Percentiles rank a stretch among this genome's conserved stretches.
Conservation (phyloP, 2,329 filamentous ascomycete genomes). For the Talaromyces sp. region DNA sequence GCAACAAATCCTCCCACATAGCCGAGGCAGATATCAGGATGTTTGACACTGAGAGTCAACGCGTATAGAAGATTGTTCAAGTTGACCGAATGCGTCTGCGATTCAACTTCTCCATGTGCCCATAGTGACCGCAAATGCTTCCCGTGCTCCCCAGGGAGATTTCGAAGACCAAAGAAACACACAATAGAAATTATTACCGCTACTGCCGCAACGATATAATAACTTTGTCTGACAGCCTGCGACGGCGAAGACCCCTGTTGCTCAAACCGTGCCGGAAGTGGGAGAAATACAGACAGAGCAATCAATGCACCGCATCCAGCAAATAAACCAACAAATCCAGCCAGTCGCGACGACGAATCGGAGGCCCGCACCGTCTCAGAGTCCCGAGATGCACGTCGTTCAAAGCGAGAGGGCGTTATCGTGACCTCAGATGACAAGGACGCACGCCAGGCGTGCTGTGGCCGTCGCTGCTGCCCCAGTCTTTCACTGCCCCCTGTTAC, state of each 20-base stretch:
- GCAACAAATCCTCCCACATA: constrained; percentile 95
- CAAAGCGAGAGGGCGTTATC: constrained; percentile 51
- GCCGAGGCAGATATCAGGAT: constrained; percentile 75
- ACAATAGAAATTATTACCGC: constrained; percentile 67
- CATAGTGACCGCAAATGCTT: constrained; percentile 64
- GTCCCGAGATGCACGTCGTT: constrained; percentile 12
- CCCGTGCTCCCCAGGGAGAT: constrained; percentile 65
- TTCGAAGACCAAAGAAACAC: constrained; percentile 72
- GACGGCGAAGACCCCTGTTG: constrained; percentile 67
- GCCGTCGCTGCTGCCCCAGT: constrained; percentile 15
- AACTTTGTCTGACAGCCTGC: constrained; percentile 74
- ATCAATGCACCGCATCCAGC: constrained; percentile 89
- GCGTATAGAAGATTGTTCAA: constrained; percentile 59
- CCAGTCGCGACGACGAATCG: constrained; percentile 60
- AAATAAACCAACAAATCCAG: constrained; percentile 86
- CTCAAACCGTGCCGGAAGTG: constrained; percentile 76
- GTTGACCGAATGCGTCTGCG: constrained; percentile 12
- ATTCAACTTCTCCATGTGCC: neutral
- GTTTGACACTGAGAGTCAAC: constrained; percentile 66
- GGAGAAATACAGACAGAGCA: constrained; percentile 76
- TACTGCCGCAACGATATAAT: constrained; percentile 76
- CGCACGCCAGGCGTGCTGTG: constrained; percentile 33
- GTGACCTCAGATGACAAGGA: constrained; percentile 58
- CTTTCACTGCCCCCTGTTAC: constrained; percentile 44
- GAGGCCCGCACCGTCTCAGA: constrained; percentile 11